Base-by-base conservation (phyloP, 1,139 yeast species). In the Pichia sp. region DNA sequence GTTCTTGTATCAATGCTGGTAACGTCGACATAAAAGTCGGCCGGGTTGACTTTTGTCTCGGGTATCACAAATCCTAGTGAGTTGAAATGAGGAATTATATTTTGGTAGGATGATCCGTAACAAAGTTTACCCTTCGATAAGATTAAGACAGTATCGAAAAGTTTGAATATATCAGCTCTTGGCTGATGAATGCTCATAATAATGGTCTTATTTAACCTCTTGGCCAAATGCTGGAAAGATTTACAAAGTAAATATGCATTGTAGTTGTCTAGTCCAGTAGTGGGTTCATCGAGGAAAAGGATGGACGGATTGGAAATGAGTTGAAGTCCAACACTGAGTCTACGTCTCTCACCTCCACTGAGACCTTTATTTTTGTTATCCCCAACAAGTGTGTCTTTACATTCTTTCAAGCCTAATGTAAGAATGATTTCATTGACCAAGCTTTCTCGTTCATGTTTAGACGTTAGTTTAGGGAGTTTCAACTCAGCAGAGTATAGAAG, bases 111-210 rank as follows among this genome's bases (percentile, higher is more conserved):
- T 19, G 45, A 52, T 1, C 59, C 60, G 34, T 55, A 57, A 30
- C 61, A 57, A 22, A 56, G 22, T 14, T 30, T 35, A 8, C 81
- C 86, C 36, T 73, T 64, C 0, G 94, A 74, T 26, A 86, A 59
- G n/a, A 86, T 67, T 38, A 88, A 72, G 4, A 85, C 64, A 33
- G 72, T 67, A 54, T 86, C 94, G 49, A 86, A 80, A 29, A 83
- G 56, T 48, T 70, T 66, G 47, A 82, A 80, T 30, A 85, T 82
- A 52, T 85, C 94, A 0, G 84, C 74, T 37, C 94, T 62, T 1
- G 95, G 96, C 53, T 86, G 95, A 54, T 85, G 95, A 31, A 85
- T 80, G 27, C 88, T 78, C 59, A 84, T 62, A 5, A 85, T 65
- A 23, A 85, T 67, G 0, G 93, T 82, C 30, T 87, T 70, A 0